phyloP scores from a whole-genome alignment of 805 yeast species.

The Metschnikowia chrysomelidarum region DNA sequence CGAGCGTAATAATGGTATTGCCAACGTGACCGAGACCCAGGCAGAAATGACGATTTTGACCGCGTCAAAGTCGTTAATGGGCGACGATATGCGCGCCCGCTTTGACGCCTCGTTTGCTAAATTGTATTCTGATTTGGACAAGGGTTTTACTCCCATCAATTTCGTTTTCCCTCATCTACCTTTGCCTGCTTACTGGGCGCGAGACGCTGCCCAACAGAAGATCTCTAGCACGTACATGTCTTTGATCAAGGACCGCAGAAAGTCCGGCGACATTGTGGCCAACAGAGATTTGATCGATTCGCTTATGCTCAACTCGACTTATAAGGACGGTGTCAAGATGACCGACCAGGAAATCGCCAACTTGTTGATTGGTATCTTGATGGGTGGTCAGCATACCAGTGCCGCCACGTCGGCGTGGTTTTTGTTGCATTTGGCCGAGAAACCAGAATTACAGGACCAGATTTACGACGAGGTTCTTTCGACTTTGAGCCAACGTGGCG shows the following conservation, averaged over 20 bases:
- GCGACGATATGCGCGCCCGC: slow-evolving; percentile 84
- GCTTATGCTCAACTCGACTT: slow-evolving; percentile 74
- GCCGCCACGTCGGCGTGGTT: slow-evolving; percentile 97
- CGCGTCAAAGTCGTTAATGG: slow-evolving; percentile 87
- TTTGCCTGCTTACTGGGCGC: slow-evolving; percentile 73
- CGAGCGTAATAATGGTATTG: slow-evolving; percentile 43
- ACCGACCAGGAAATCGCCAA: slow-evolving; percentile 94
- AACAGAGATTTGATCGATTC: slow-evolving; percentile 89
- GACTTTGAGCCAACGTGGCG: slow-evolving; percentile 48
- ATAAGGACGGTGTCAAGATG: slow-evolving; percentile 93
- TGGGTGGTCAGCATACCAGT: slow-evolving; percentile 99
- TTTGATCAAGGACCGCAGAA: slow-evolving; percentile 72
- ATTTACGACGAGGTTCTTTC: slow-evolving; percentile 69
- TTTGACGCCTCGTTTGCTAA: slow-evolving; percentile 82
- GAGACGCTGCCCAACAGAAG: slow-evolving; percentile 84
- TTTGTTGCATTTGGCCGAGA: slow-evolving; percentile 83
- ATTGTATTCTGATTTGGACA: slow-evolving; percentile 87
- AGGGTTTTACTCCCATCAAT: slow-evolving; percentile 94
- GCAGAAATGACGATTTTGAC: slow-evolving; percentile 96
- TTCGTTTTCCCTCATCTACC: slow-evolving; percentile 96
- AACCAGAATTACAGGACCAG: slow-evolving; percentile 81
- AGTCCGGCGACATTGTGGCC: slow-evolving; percentile 65
- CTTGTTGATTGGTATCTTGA: slow-evolving; percentile 87
- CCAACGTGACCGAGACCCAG: slow-evolving; percentile 76
- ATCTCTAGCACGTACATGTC: slow-evolving; percentile 80